Percentiles rank a stretch among this genome's conserved stretches.
Conservation (phyloP, 2,329 filamentous ascomycete species). For the Harringtonia aguacate region DNA sequence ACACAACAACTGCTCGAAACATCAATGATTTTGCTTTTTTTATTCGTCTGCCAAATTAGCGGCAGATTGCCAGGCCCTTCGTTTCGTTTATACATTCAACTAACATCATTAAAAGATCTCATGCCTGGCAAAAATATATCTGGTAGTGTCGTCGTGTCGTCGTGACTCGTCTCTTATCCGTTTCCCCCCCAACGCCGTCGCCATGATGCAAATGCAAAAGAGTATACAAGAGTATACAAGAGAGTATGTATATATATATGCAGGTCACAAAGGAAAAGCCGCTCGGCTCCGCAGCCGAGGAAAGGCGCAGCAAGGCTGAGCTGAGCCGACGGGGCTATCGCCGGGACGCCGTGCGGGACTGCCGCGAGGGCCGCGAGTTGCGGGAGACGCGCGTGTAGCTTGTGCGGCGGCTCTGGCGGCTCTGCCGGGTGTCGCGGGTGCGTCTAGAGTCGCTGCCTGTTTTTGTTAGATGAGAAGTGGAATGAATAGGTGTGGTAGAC, state of each 20-base stretch:
- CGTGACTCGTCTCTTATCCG: neutral
- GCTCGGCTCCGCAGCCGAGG: no score
- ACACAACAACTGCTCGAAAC: no score
- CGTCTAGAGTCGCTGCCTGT: slow-evolving; percentile 26
- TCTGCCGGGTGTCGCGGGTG: slow-evolving; percentile 11
- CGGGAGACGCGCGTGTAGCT: slow-evolving; percentile 18
- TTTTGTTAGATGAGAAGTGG: slow-evolving; percentile 6
- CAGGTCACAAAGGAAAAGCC: neutral
- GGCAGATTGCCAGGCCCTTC: no score
- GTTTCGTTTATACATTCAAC: no score
- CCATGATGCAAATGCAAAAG: neutral
- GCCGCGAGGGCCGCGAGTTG: slow-evolving; percentile 8
- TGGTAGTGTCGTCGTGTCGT: neutral
- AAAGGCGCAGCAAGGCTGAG: no score
- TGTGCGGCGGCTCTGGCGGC: slow-evolving; percentile 15
- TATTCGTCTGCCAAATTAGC: no score
- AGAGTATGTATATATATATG: neutral
- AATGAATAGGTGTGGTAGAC: neutral
- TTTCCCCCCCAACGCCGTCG: neutral
- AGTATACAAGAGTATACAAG: neutral
- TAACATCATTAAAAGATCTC: no score
- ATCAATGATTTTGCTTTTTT: no score
- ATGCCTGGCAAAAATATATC: neutral
- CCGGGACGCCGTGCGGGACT: slow-evolving; percentile 1
- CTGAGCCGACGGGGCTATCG: no score